These are phyloP conservation scores for Speleostelium caveatum DNA, from an alignment of 78 protist genomes.

Conservation along the genomic window DNA sequence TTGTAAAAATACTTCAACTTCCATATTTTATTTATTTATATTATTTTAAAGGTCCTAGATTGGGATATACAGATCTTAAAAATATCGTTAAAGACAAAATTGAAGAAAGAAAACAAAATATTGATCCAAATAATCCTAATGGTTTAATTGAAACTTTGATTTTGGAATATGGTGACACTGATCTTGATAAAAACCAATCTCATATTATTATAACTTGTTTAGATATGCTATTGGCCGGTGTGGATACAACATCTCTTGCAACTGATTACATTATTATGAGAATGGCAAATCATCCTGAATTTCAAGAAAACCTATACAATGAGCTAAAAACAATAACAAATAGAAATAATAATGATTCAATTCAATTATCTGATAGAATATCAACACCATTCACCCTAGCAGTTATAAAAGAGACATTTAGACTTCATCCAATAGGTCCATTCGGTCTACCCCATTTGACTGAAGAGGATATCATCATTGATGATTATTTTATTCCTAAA, in stretches of 20 bases:
- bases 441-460: slow-evolving; percentile 18
- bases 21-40: slow-evolving; percentile 5
- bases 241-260: slow-evolving; percentile 7
- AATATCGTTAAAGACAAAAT: not conserved
- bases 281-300: slow-evolving; percentile 4
- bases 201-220: not conserved
- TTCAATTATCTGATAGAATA: slow-evolving; percentile 12
- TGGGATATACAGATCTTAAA: not conserved
- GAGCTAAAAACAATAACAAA: not conserved
- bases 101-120: not conserved
- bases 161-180: not conserved
- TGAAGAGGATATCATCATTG: not conserved
- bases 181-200: not conserved
- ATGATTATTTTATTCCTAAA: slow-evolving; percentile 40
- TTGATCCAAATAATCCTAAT: not conserved
- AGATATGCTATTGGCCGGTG: slow-evolving; percentile 14
- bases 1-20: not conserved
- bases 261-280: not conserved
- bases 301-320: not conserved
- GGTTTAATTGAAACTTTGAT: slow-evolving; percentile 20
- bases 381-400: slow-evolving; percentile 22
- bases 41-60: too few species aligned
- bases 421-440: slow-evolving; percentile 16
- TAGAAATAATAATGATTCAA: not conserved
- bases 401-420: slow-evolving; percentile 29